phyloP scores from a whole-genome alignment of 495 filamentous ascomycete species.

The Trichocladium uniseriatum region DNA sequence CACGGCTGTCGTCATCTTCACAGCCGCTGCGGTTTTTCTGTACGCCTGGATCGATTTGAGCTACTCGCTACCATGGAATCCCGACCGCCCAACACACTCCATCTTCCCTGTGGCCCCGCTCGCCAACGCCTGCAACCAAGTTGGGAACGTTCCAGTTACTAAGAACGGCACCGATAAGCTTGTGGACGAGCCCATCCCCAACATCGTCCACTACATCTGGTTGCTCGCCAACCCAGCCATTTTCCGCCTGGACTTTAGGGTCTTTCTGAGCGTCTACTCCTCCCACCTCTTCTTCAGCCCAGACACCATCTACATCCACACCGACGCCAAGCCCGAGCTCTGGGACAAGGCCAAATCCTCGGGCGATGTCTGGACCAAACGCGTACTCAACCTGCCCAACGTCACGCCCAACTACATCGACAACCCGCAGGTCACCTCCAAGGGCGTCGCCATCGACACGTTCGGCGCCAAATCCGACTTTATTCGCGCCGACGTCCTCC shows the following conservation, averaged over 20 bases:
- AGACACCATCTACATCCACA: slow-evolving; percentile 21
- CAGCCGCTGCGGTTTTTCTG: not conserved
- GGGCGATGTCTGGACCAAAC: slow-evolving; percentile 14
- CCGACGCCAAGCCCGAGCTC: slow-evolving; percentile 13
- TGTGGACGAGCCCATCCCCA: slow-evolving; percentile 13
- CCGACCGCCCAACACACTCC: not conserved
- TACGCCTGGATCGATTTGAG: not conserved
- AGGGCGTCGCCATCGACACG: slow-evolving; percentile 10
- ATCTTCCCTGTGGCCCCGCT: not conserved
- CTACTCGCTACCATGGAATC: not conserved
- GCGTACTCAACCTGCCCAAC: slow-evolving; percentile 11
- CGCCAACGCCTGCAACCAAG: not conserved
- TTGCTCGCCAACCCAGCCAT: slow-evolving; percentile 14
- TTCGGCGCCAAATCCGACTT: slow-evolving; percentile 17
- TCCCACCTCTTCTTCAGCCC: slow-evolving; percentile 15
- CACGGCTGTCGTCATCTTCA: not conserved
- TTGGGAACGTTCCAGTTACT: not conserved
- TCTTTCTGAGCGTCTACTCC: slow-evolving; percentile 20
- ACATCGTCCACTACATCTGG: slow-evolving; percentile 26
- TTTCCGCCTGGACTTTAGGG: slow-evolving; percentile 14
- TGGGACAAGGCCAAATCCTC: slow-evolving; percentile 7
- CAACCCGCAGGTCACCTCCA: slow-evolving; percentile 4
- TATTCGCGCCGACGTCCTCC: slow-evolving; percentile 9
- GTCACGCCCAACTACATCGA: slow-evolving; percentile 9
- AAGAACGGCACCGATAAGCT: not conserved